Conservation (phyloP, 306 rosid species). For the Glycine latifolia region DNA sequence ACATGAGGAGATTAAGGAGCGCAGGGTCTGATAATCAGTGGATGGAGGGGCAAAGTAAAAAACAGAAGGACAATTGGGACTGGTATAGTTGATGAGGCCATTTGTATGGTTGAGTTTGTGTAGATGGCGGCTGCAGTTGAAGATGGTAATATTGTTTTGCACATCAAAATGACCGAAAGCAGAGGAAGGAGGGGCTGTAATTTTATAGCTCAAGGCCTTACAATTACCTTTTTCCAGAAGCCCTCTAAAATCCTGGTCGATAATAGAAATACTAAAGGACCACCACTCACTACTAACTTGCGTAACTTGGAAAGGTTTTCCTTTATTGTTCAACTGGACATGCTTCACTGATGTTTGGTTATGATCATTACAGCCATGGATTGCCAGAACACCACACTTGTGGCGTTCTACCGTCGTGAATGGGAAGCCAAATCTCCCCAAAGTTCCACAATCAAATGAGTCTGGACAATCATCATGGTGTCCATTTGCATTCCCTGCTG, state of each 20-base stretch:
- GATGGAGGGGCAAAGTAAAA: slow-evolving; percentile 28
- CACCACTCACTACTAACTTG: background rate
- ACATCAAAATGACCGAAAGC: slow-evolving; percentile 26
- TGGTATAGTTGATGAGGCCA: background rate
- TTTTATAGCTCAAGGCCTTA: background rate
- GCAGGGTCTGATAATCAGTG: background rate
- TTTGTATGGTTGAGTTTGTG: background rate
- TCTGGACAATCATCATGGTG: background rate
- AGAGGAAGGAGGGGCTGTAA: slow-evolving; percentile 22
- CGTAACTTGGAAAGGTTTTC: slow-evolving; percentile 5
- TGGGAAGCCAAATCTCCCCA: slow-evolving; percentile 20
- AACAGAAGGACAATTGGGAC: background rate
- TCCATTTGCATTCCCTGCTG: background rate
- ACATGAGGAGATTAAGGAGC: slow-evolving; percentile 3
- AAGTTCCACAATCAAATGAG: slow-evolving; percentile 46
- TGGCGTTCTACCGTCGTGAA: background rate
- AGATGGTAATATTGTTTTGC: background rate
- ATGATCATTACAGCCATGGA: slow-evolving; percentile 20
- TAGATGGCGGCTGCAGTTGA: slow-evolving; percentile 33
- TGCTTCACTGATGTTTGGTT: background rate
- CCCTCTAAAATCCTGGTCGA: background rate
- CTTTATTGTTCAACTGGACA: slow-evolving; percentile 4
- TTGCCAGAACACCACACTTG: slow-evolving; percentile 43
- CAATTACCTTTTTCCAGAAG: slow-evolving; percentile 4
- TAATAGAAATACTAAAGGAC: background rate